Conservation (phyloP, 441 rosid genomes). For the Pelargonium fulgidum region DNA sequence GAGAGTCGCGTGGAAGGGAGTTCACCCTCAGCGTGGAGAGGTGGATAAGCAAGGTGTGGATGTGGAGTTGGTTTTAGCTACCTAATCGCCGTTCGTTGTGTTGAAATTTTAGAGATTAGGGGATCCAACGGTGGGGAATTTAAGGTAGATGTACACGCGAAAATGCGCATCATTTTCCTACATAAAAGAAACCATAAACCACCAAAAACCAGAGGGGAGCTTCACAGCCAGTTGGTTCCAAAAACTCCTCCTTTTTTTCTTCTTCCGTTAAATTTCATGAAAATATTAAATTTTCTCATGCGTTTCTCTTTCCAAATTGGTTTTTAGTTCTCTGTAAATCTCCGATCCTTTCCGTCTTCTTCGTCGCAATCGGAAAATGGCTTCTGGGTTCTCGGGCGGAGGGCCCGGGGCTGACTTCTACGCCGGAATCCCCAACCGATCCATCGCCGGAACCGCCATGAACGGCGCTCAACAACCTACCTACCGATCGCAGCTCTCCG, state of each 20-base stretch:
- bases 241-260: constrained; percentile 13
- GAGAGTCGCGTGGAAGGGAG: background rate
- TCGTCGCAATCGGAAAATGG: constrained; percentile 32
- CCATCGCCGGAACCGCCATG: constrained; percentile 26
- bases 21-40: background rate
- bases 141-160: background rate
- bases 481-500: constrained; percentile 45
- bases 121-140: background rate
- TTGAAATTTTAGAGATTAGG: background rate
- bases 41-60: background rate
- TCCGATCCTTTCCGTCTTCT: background rate
- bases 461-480: constrained; percentile 27
- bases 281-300: constrained; percentile 21
- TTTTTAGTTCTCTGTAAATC: constrained; percentile 20
- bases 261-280: background rate
- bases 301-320: constrained; percentile 26
- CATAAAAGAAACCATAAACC: background rate
- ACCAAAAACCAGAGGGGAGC: background rate
- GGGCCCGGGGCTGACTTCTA: constrained; percentile 55
- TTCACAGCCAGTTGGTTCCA: constrained; percentile 6
- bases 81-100: background rate
- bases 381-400: constrained; percentile 71
- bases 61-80: background rate
- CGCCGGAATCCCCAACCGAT: constrained; percentile 22
- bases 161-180: constrained; percentile 21